These are phyloP conservation scores for Collybia sordida DNA, from an alignment of 768 basidiomycete genomes.

Conservation along the genomic window DNA sequence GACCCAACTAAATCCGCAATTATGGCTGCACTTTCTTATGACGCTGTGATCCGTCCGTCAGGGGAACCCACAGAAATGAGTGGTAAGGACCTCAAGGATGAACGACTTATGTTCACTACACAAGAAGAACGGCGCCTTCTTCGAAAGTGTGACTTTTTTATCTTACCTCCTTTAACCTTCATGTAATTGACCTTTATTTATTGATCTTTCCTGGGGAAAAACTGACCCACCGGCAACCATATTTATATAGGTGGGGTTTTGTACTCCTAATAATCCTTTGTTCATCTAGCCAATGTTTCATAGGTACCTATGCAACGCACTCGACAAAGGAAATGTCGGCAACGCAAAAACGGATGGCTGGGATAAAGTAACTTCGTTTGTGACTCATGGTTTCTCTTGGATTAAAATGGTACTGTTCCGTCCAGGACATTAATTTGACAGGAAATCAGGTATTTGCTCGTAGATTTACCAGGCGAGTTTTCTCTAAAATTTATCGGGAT, in stretches of 20 bases:
- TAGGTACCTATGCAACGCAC: constrained; percentile 49
- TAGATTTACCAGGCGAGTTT: background rate
- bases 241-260: constrained; percentile 1
- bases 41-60: too few species aligned
- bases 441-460: constrained; percentile 40
- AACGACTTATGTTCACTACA: background rate
- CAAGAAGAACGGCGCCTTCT: constrained; percentile 26
- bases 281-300: background rate
- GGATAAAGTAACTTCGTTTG: constrained; percentile 35
- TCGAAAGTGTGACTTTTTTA: constrained; percentile 40
- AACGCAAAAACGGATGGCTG: constrained; percentile 55
- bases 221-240: background rate
- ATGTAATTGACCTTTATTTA: constrained; percentile 27
- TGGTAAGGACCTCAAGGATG: too few species aligned
- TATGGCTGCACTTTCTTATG: too few species aligned
- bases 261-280: background rate
- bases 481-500: background rate
- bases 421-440: constrained; percentile 39
- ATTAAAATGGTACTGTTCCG: constrained; percentile 6
- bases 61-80: too few species aligned
- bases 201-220: background rate
- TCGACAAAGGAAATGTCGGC: constrained; percentile 50
- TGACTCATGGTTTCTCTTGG: background rate
- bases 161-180: constrained; percentile 42
- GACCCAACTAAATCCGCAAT: too few species aligned